phyloP scores from a whole-genome alignment of 140 eudicot species.

The Stevia rebaudiana region DNA sequence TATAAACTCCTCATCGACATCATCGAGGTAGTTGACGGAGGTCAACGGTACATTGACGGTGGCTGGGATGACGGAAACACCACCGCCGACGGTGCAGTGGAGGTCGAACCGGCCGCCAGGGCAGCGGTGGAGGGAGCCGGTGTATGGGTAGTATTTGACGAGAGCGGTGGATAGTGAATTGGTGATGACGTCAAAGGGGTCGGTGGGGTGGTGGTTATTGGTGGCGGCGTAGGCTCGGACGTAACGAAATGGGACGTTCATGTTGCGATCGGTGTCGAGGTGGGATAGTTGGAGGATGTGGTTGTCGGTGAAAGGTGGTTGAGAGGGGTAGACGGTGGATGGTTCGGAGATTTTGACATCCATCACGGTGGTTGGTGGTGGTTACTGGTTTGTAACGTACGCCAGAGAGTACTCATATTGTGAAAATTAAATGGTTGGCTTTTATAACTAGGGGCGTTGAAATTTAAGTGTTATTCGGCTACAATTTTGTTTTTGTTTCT shows the following conservation, averaged over 20 bases:
- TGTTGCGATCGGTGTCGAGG: conserved; percentile 83
- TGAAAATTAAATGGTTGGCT: neutral
- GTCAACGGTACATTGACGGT: conserved; percentile 33
- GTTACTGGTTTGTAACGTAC: neutral
- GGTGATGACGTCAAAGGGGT: conserved; percentile 61
- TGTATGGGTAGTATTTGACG: conserved; percentile 44
- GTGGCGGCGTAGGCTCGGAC: conserved; percentile 48
- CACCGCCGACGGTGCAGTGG: conserved; percentile 40
- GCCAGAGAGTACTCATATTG: neutral
- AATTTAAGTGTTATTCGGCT: neutral
- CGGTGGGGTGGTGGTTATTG: conserved; percentile 17
- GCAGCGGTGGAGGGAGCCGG: conserved; percentile 49
- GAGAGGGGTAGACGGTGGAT: conserved; percentile 45
- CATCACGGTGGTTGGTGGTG: conserved; percentile 33
- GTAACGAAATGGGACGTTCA: conserved; percentile 68
- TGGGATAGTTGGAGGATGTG: conserved; percentile 79
- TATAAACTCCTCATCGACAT: conserved; percentile 32
- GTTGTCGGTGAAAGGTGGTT: conserved; percentile 44
- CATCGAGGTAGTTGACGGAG: conserved; percentile 44
- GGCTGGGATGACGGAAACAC: conserved; percentile 49
- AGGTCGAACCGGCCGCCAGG: conserved; percentile 55
- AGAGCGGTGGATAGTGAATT: conserved; percentile 61
- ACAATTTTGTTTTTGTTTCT: too few species aligned
- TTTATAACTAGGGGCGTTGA: neutral
- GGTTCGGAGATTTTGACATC: conserved; percentile 36